Percentiles rank a stretch among this genome's conserved stretches.
Evolutionary conservation across 1,284 basidiomycete genomes (phyloP).

Genomic region (Ganoderma multipileum): DNA sequence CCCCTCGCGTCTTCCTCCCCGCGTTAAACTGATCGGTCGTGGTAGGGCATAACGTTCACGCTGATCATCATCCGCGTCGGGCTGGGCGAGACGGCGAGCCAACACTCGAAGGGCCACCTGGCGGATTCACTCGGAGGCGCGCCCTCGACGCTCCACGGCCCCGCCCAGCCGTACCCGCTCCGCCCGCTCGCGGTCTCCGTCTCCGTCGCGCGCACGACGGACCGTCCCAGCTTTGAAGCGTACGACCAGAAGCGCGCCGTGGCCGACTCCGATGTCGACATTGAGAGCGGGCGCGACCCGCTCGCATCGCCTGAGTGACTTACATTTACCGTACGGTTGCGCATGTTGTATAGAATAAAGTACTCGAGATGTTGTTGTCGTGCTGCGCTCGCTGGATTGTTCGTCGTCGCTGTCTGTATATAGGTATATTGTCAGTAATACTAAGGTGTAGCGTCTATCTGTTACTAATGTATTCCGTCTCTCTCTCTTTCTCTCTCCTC

Average conservation of each 20-base stretch:
- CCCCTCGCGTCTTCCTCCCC: too few relatives aligned
- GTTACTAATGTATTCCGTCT: background rate
- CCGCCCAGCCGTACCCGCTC: constrained; percentile 6
- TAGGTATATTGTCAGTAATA: background rate
- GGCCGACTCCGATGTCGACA: background rate
- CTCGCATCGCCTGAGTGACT: background rate
- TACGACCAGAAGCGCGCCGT: background rate
- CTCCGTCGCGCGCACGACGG: constrained; percentile 1
- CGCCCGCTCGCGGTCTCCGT: constrained; percentile 14
- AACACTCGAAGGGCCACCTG: constrained; percentile 12
- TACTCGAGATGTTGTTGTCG: background rate
- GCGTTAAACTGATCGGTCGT: too few relatives aligned
- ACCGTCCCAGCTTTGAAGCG: background rate
- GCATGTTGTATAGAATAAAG: background rate
- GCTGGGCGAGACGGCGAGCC: constrained; percentile 22
- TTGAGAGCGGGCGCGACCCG: background rate
- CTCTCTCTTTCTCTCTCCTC: background rate
- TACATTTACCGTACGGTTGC: background rate
- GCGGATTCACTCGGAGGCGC: background rate
- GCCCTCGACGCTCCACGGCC: background rate
- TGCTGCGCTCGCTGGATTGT: background rate
- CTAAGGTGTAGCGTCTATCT: background rate
- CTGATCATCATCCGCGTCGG: constrained; percentile 33
- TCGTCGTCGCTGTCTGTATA: background rate
- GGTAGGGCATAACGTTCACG: constrained; percentile 29